Percentiles rank a stretch among this genome's conserved stretches.
Conservation (phyloP, 1,139 yeast species). For the Nakaseomyces delphensis region DNA sequence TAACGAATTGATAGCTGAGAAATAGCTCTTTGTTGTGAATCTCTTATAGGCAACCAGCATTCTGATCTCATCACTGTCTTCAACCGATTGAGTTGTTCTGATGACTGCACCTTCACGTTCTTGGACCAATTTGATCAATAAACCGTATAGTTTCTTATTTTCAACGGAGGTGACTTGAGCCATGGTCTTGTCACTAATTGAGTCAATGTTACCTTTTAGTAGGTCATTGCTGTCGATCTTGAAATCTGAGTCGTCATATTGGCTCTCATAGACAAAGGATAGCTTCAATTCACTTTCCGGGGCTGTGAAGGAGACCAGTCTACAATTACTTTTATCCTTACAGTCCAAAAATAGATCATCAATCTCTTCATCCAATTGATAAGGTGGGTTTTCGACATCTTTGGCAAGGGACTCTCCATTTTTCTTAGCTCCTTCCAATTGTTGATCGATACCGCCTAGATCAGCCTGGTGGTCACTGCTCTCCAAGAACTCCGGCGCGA, state of each 20-base stretch:
- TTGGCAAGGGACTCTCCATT: neutral
- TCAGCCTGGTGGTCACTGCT: neutral
- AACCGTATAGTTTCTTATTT: constrained; percentile 69
- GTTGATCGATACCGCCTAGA: constrained; percentile 1
- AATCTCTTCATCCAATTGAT: constrained; percentile 54
- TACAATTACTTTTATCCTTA: constrained; percentile 39
- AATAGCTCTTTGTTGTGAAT: constrained; percentile 77
- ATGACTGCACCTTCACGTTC: constrained; percentile 87
- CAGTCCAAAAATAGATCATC: constrained; percentile 68
- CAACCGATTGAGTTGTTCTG: constrained; percentile 66
- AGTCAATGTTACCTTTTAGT: constrained; percentile 40
- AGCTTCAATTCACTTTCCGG: constrained; percentile 57
- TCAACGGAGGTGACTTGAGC: constrained; percentile 69
- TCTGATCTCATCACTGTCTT: constrained; percentile 70
- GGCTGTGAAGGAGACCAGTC: constrained; percentile 81
- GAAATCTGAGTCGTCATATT: constrained; percentile 36
- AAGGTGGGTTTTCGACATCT: constrained; percentile 19
- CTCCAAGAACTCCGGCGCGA: constrained; percentile 3
- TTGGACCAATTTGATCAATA: constrained; percentile 61
- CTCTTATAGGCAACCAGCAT: constrained; percentile 84
- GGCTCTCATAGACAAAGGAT: constrained; percentile 78
- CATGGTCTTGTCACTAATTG: constrained; percentile 74
- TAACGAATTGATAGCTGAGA: constrained; percentile 78
- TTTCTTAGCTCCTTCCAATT: constrained; percentile 4
- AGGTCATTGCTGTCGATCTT: constrained; percentile 33